Base-by-base conservation (phyloP, 1,284 basidiomycete genomes). In the Apiotrichum gracile region DNA sequence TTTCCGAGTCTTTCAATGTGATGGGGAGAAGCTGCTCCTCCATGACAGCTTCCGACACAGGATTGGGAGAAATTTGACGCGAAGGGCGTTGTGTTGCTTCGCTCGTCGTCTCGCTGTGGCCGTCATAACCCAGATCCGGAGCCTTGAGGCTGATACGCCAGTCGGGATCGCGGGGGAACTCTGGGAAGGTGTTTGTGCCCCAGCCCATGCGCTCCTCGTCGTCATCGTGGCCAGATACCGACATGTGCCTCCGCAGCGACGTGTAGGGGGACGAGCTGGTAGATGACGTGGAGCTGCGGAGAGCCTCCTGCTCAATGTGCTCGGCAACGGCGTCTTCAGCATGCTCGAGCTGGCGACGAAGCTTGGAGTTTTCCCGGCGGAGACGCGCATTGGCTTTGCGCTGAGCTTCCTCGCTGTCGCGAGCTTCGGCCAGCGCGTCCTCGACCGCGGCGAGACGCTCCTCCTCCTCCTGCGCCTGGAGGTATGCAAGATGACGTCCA, bases 371-470 rank as follows among this genome's bases (percentile, higher is more conserved):
- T 22, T 72, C 68, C 42, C 55, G 63, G 17, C 61, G 57, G 34
- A 70, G 55, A 26, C 70, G 58, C 0, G 67, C 65, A 0, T 62
- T 66, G 1, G 63, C 52, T 41, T 67, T 72, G 14, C 70, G 42
- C 46, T 70, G 67, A 10, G 39, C 52, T 35, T 72, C 70, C 35
- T 72, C 70, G 9, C 66, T 54, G 10, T 67, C 68, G 10, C 58
- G 56, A 4, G 70, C 67, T 24, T 72, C 70, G 22, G 57, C 47
- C n/a, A 72, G 52, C 8, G 67, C 66, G n/a, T 56, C 48, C 43
- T 72, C 70, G 1, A 72, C 57, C 12, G 56, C 49, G 2, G 55
- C 51, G 26, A 72, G 62, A 16, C 60, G 53, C 10, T 66, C 66
- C 25, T 69, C 67, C 19, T 61, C 56, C 41, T 68, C 68, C 14